Percentiles rank a stretch among this genome's conserved stretches.
Conservation (phyloP, 495 filamentous ascomycete genomes). For the Tuber indicum region DNA sequence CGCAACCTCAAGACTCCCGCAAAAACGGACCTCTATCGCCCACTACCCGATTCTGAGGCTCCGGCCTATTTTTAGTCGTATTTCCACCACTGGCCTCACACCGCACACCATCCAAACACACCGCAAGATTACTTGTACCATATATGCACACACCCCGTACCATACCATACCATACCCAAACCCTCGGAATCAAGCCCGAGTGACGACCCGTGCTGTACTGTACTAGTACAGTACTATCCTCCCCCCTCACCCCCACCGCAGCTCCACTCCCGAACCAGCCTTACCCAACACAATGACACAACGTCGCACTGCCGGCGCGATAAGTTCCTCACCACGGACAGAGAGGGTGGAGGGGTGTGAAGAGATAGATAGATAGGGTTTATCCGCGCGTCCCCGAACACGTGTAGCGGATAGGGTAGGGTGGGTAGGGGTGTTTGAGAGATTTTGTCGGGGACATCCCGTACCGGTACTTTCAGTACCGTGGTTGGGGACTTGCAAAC, state of each 20-base stretch:
- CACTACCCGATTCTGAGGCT: too few species aligned
- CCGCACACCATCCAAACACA: neutral
- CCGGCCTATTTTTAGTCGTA: neutral
- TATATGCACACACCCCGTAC: too few species aligned
- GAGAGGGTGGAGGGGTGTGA: neutral
- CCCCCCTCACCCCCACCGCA: neutral
- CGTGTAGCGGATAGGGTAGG: neutral
- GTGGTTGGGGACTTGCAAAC: too few species aligned
- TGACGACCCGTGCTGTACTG: neutral
- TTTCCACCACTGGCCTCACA: too few species aligned
- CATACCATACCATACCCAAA: neutral
- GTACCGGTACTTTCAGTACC: neutral
- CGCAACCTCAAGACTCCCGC: too few species aligned
- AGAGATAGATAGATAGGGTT: neutral
- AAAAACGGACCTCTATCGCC: too few species aligned
- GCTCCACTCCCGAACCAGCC: too few species aligned
- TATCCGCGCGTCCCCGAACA: neutral
- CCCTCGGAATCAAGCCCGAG: neutral
- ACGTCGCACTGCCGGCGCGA: too few species aligned
- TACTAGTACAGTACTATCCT: too few species aligned
- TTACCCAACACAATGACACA: too few species aligned
- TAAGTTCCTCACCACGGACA: too few species aligned
- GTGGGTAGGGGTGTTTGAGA: neutral
- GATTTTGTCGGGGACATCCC: neutral
- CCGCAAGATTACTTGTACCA: neutral